Percentiles rank a stretch among this genome's conserved stretches.
phyloP scores from a whole-genome alignment of 192 early-diverging fungal species.

The Obelidium mucronatum region DNA sequence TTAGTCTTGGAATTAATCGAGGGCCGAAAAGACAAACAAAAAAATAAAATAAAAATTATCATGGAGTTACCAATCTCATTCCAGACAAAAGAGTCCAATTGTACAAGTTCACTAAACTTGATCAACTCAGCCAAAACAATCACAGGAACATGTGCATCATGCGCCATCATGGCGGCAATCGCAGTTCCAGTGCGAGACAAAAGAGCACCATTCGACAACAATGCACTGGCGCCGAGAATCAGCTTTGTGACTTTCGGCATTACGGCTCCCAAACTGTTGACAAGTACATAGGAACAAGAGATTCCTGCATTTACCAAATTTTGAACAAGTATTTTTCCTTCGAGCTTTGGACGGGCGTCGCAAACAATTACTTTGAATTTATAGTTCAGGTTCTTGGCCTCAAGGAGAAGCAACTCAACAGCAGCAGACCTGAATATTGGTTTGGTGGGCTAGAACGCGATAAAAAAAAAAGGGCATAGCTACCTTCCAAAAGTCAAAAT shows the following conservation, averaged over 20 bases:
- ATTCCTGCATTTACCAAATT: constrained; percentile 71
- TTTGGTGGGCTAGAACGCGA: constrained; percentile 15
- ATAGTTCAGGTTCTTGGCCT: constrained; percentile 69
- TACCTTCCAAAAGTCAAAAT: constrained; percentile 83
- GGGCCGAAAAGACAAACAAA: constrained; percentile 14
- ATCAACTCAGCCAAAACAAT: constrained; percentile 95
- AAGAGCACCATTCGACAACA: constrained; percentile 92
- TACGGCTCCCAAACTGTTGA: constrained; percentile 74
- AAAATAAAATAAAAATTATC: constrained; percentile 1
- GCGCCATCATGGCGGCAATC: constrained; percentile 89
- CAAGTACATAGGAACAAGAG: constrained; percentile 72
- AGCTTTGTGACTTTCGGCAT: constrained; percentile 89
- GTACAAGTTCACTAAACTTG: constrained; percentile 92
- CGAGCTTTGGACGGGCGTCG: constrained; percentile 87
- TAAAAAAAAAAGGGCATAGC: constrained; percentile 1
- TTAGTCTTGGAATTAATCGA: background rate
- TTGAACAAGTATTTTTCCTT: constrained; percentile 78
- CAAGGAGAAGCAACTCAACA: constrained; percentile 79
- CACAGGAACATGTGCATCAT: constrained; percentile 88
- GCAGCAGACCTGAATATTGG: constrained; percentile 75
- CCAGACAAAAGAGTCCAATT: constrained; percentile 95
- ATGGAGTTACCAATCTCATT: constrained; percentile 92
- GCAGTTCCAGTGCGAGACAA: constrained; percentile 91
- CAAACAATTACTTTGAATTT: constrained; percentile 92
- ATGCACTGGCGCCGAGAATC: constrained; percentile 90